Conservation (phyloP, 2,329 filamentous ascomycete species). For the Endothia cerciana region DNA sequence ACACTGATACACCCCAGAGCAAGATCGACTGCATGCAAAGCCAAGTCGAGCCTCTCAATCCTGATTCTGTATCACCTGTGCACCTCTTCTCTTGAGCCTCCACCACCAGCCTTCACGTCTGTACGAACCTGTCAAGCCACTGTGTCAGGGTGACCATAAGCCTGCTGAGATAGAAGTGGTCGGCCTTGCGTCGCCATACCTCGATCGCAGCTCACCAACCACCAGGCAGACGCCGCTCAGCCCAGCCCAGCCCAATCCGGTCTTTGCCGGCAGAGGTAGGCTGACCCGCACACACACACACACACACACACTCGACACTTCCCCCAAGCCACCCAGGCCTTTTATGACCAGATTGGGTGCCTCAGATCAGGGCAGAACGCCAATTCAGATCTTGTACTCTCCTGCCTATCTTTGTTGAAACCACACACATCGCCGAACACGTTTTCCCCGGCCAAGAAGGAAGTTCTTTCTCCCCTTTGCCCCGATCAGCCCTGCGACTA, state of each 20-base stretch:
- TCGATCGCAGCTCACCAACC: conserved; percentile 22
- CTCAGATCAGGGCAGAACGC: conserved; percentile 1
- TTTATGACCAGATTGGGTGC: conserved; percentile 11
- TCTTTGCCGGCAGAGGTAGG: not conserved
- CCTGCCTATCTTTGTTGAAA: not conserved
- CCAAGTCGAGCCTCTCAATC: conserved; percentile 14
- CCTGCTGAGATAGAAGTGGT: conserved; percentile 24
- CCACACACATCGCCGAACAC: not conserved
- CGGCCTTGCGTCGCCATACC: conserved; percentile 25
- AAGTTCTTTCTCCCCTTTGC: not conserved
- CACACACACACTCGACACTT: not conserved
- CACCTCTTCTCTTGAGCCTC: conserved; percentile 29
- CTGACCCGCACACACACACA: no score
- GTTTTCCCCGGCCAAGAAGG: not conserved
- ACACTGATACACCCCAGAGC: conserved; percentile 10
- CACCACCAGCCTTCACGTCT: conserved; percentile 28
- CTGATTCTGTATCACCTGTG: conserved; percentile 30
- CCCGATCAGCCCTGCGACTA: conserved; percentile 1
- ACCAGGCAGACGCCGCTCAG: conserved; percentile 6
- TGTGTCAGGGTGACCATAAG: conserved; percentile 29
- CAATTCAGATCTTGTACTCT: conserved; percentile 23
- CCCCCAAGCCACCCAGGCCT: not conserved
- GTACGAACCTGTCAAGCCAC: conserved; percentile 32
- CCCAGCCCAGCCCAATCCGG: conserved; percentile 12
- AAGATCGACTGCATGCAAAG: conserved; percentile 21